Evolutionary conservation across 768 basidiomycete genomes (phyloP).

Genomic region (Amanita exitialis): DNA sequence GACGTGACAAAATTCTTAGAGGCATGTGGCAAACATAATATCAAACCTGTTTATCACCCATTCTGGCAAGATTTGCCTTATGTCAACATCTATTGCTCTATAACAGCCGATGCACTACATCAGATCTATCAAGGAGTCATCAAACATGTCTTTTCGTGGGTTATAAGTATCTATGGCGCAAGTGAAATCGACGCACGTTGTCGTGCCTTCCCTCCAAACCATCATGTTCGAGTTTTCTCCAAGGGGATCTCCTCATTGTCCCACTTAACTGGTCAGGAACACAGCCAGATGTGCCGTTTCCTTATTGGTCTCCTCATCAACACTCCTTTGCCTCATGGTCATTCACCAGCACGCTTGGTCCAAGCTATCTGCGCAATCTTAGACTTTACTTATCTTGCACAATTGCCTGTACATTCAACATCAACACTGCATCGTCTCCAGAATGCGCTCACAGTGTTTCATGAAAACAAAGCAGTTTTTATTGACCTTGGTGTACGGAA

Average conservation of each 20-base stretch:
- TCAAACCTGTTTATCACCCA: constrained; percentile 20
- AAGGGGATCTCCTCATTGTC: constrained; percentile 27
- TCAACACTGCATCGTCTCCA: constrained; percentile 12
- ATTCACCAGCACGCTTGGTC: neutral
- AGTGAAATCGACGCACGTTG: constrained; percentile 28
- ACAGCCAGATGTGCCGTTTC: constrained; percentile 20
- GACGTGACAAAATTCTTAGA: neutral
- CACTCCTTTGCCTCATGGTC: neutral
- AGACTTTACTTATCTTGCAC: constrained; percentile 16
- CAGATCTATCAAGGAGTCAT: constrained; percentile 38
- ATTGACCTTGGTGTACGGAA: constrained; percentile 7
- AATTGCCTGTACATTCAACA: constrained; percentile 8
- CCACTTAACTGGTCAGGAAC: constrained; percentile 28
- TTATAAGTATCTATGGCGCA: constrained; percentile 11
- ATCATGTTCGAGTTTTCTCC: constrained; percentile 22
- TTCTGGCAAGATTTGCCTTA: constrained; percentile 34
- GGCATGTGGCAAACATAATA: constrained; percentile 10
- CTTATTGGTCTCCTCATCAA: constrained; percentile 16
- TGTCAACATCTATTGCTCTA: constrained; percentile 25
- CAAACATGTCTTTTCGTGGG: constrained; percentile 32
- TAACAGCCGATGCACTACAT: constrained; percentile 39
- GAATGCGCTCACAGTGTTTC: neutral
- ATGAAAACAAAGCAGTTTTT: constrained; percentile 10
- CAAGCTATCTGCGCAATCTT: constrained; percentile 10
- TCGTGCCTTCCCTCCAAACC: constrained; percentile 18